Percentiles rank a stretch among this genome's conserved stretches.
Evolutionary conservation across 2,329 filamentous ascomycete species (phyloP).

Genomic region (Sporothrix humicola): DNA sequence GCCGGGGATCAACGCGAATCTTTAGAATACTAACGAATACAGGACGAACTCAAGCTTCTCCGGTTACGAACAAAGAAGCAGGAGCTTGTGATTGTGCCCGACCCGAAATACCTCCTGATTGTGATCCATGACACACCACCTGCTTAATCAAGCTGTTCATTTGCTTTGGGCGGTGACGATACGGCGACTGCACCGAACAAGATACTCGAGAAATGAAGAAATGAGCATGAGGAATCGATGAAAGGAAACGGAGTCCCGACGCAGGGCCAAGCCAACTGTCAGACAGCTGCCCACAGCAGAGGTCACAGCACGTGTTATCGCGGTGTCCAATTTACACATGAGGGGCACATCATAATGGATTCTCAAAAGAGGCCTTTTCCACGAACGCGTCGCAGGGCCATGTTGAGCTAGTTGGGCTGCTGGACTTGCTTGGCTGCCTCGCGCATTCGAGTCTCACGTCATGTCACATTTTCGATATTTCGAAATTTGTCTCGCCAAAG

Average conservation of each 20-base stretch:
- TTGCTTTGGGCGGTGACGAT: background rate
- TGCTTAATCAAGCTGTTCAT: slow-evolving; percentile 51
- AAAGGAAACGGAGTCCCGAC: background rate
- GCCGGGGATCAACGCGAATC: background rate
- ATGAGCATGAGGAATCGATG: background rate
- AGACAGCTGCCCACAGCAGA: background rate
- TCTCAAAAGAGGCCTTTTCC: background rate
- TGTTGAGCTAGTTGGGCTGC: background rate
- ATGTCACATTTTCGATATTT: background rate
- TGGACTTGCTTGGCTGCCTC: background rate
- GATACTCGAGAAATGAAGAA: background rate
- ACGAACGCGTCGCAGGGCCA: background rate
- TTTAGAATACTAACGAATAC: background rate
- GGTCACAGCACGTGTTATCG: background rate
- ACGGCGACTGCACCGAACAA: too few species aligned
- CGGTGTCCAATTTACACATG: background rate
- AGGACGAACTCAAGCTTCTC: slow-evolving; percentile 79
- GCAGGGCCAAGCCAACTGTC: background rate
- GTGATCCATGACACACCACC: slow-evolving; percentile 82
- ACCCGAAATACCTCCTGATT: slow-evolving; percentile 77
- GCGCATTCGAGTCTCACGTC: background rate
- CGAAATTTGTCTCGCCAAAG: background rate
- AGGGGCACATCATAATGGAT: background rate
- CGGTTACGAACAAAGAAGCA: slow-evolving; percentile 82
- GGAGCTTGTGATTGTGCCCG: slow-evolving; percentile 82